These are phyloP conservation scores for Colletotrichum sp. DNA, from an alignment of 2,329 filamentous ascomycete genomes.

Conservation along the genomic window DNA sequence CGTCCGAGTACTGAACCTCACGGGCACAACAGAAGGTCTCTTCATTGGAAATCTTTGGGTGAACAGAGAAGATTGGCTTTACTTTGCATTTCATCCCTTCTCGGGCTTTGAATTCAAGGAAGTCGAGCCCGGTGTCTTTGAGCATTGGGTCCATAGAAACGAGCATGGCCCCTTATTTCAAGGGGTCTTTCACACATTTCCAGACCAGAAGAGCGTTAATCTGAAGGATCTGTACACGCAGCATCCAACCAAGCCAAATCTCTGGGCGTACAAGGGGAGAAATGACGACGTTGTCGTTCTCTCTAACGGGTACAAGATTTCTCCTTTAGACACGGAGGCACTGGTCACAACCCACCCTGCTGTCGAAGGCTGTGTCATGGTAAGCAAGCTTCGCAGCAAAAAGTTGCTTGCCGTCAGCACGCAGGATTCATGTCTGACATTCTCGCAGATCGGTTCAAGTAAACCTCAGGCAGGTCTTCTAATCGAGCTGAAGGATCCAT, in stretches of 20 bases:
- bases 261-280: not conserved
- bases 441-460: not conserved
- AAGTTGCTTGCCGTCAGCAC: rapidly evolving
- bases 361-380: not conserved
- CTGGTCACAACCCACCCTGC: not conserved
- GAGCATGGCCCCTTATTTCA: not conserved
- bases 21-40: not conserved
- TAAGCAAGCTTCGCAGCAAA: not conserved
- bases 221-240: not conserved
- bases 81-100: not conserved
- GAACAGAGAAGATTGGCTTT: not conserved
- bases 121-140: not conserved
- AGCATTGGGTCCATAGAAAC: not conserved
- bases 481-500: not conserved
- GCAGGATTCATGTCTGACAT: not conserved
- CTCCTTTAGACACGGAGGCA: not conserved
- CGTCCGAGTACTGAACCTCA: not conserved
- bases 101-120: not conserved
- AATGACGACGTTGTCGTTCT: not conserved
- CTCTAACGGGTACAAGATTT: not conserved
- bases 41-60: not conserved
- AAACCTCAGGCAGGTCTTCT: not conserved
- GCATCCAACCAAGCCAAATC: not conserved
- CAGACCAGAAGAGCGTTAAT: not conserved
- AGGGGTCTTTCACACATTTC: not conserved